Base-by-base conservation (phyloP, 2,329 filamentous ascomycete genomes). In the Onygena corvina region DNA sequence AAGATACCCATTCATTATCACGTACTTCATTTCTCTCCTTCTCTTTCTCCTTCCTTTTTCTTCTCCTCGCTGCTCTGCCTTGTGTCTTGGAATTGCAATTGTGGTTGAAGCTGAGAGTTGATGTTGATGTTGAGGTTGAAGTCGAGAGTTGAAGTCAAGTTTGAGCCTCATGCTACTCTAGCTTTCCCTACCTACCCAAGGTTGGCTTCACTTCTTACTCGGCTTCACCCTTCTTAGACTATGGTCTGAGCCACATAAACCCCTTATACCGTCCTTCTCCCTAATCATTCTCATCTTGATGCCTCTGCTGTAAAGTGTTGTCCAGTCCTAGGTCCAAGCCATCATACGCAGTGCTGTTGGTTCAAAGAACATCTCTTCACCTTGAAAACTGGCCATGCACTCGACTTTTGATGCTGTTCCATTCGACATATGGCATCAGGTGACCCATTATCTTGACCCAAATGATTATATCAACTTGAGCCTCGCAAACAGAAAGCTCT, bases 341-440 rank as follows among this genome's bases (percentile, higher is more conserved):
- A n/a, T 9, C 23, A 14, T 11, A 25, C 6, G 14, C 21, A 12
- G 6, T 25, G 16, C 23, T 20, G 11, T 3, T 14, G 4, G 16
- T 21, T 11, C 2, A 16, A 11, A 20, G n/a, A 16, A n/a, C 20
- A 11, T 16, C n/a, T 38, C 4, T 7, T 11, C 18, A 20, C 16
- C 11, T 21, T 7, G 23, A 42, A 21, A 20, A 16, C 21, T 16
- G 18, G 31, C 36, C 34, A 53, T 53, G 52, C 7, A 47, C 40
- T 34, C 45, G 35, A 60, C 57, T 47, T 59, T 76, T 36, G 67
- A 73, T 51, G 55, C 58, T 25, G 63, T 85, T 9, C 81, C 82
- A 0, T 80, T 76, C 58, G 83, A 86, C 63, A 68, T 85, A n/a
- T 64, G 83, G 23, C 75, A 76, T 46, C 71, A 76, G 47, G 73